Base-by-base conservation (phyloP, 257 asterid species). In the Solanum virginianum region DNA sequence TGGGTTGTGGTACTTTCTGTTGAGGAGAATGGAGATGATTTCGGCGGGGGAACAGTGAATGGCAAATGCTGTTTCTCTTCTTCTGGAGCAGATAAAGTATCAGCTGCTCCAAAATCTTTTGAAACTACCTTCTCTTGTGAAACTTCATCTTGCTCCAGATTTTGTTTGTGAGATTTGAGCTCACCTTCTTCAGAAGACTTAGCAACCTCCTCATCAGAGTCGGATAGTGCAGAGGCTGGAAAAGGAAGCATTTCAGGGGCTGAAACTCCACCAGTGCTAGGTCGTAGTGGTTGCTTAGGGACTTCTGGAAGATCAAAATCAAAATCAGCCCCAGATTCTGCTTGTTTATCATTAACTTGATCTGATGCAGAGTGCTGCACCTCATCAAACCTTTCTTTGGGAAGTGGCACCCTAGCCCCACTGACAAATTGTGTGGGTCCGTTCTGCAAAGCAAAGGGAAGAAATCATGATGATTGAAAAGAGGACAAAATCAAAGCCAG, bases 221-320 rank as follows among this genome's bases (percentile, higher is more conserved):
- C 95, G 20, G 98, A 91, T 36, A 93, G 87, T 36, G 96, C 98
- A 84, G 96, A 90, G 59, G 92, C 92, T 15, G 98, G 99, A 86
- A 94, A 96, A 81, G 97, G 98, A 57, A 94, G 91, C 98, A 94
- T 93, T 90, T 91, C 95, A 20, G 98, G 97, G 56, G 92, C 88
- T 36, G 94, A 86, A 84, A 51, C 90, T 14, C 82, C 18, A 86
- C 90, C 90, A 47, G 88, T 89, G 81, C 85, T 89, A 17, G 92
- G 74, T 84, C 90, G 93, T 82, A 93, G 80, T 43, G 94, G 92
- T 87, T 88, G 97, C 84, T 84, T 92, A 32, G 98, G 98, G 65
- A 97, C 97, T 82, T 95, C 98, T 2, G 98, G 98, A 84, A 94
- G 91, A 88, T 93, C 96, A 49, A 93, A 80, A 84, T 92, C 98